phyloP scores from a whole-genome alignment of 345 rosid genomes.

The Alliaria petiolata region DNA sequence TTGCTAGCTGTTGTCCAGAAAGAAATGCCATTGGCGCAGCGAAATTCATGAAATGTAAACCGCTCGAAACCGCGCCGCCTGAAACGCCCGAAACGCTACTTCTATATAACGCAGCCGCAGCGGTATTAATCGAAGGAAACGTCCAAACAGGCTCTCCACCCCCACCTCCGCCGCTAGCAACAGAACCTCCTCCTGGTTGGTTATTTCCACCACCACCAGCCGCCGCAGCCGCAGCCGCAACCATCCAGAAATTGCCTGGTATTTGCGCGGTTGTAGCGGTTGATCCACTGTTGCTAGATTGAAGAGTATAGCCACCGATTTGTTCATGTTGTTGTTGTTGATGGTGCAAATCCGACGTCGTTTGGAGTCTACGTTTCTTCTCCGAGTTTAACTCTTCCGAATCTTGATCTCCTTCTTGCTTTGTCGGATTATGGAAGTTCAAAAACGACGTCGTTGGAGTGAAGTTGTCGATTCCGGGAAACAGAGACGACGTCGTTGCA shows the following conservation, averaged over 20 bases:
- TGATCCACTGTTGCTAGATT: conserved; percentile 45
- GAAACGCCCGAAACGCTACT: conserved; percentile 50
- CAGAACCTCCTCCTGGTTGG: conserved; percentile 34
- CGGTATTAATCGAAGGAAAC: conserved; percentile 67
- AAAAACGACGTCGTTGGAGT: conserved; percentile 53
- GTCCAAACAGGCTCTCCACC: conserved; percentile 92
- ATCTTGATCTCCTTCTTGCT: conserved; percentile 49
- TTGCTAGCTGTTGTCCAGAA: conserved; percentile 72
- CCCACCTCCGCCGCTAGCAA: conserved; percentile 41
- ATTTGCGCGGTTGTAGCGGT: conserved; percentile 60
- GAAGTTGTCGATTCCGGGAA: conserved; percentile 28
- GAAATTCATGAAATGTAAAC: conserved; percentile 93
- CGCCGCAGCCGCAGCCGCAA: conserved; percentile 53
- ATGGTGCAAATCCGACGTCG: conserved; percentile 29
- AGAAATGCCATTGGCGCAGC: conserved; percentile 78
- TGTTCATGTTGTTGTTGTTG: conserved; percentile 50
- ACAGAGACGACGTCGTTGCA: conserved; percentile 31
- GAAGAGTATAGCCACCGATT: conserved; percentile 59
- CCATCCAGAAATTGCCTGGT: conserved; percentile 94
- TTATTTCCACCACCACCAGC: conserved; percentile 22
- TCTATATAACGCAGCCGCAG: conserved; percentile 53
- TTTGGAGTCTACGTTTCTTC: conserved; percentile 61
- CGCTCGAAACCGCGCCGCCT: conserved; percentile 68
- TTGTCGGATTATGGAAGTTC: conserved; percentile 70
- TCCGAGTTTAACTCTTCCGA: conserved; percentile 42